Base-by-base conservation (phyloP, 495 filamentous ascomycete genomes). In the Trichoderma erinaceum region DNA sequence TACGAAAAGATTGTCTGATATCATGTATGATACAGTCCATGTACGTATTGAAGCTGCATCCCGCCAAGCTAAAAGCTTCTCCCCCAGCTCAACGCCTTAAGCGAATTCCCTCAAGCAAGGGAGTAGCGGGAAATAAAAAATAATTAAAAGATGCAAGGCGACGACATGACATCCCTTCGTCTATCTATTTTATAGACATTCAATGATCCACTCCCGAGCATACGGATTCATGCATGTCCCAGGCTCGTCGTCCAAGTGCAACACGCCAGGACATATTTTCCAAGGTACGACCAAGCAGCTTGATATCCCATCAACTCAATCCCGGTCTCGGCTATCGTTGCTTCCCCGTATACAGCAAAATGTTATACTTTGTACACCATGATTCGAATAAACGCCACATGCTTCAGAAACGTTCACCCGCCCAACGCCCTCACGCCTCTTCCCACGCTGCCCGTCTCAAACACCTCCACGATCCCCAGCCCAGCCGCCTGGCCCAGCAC, bases 401-500 rank as follows among this genome's bases (percentile, higher is more conserved):
- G 21, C 18, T 11, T 23, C n/a, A 23, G 4, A 18, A 52, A 6
- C 12, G 29, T 29, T 58, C 66, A 61, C 25, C 46, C 46, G 56
- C 58, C 41, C 21, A 69, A 18, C 44, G 58, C 69, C 67, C 92
- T 82, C 44, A 93, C 82, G 4, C 87, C 92, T 44, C 85, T 80
- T 18, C 92, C 92, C 21, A 96, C 90, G 73, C 87, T 93, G 35
- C 89, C 83, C 16, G 92, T 97, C 72, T 95, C 89, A 74, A 97
- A 96, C 7, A 92, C 76, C 76, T 96, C 92, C 38, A 95, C 80
- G n/a, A 91, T 70, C 11, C 92, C 92, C 3, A 87, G 83, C 0
- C 92, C 92, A 15, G 93, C 83, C 50, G 89, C 89, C 73, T 95
- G 91, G 46, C 86, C 89, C 18, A 96, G 71, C 13, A 90, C 83